These are phyloP conservation scores for Teunomyces cretensis DNA, from an alignment of 805 yeast species.

Conservation along the genomic window DNA sequence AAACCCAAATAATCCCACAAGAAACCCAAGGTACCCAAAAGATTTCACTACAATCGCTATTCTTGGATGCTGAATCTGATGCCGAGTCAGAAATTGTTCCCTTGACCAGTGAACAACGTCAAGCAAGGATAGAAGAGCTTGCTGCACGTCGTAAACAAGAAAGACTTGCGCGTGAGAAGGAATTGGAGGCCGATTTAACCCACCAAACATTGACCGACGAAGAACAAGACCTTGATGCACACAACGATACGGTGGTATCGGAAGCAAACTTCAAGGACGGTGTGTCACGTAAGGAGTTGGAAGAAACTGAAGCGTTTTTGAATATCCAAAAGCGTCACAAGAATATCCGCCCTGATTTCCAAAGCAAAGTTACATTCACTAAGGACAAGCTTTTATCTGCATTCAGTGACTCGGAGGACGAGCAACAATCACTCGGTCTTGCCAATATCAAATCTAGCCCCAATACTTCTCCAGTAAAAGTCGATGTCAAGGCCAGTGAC, in stretches of 20 bases:
- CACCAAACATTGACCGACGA: conserved; percentile 38
- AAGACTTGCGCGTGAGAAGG: conserved; percentile 16
- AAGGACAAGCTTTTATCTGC: conserved; percentile 32
- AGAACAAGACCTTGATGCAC: conserved; percentile 34
- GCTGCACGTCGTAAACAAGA: conserved; percentile 18
- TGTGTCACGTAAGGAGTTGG: conserved; percentile 25
- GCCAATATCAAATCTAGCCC: conserved; percentile 25
- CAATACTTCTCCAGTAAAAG: conserved; percentile 29
- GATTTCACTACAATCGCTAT: neutral
- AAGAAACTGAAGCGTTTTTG: conserved; percentile 32
- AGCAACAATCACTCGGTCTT: conserved; percentile 8
- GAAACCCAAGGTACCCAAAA: neutral
- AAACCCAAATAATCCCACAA: neutral
- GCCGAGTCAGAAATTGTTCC: neutral
- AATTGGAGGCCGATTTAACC: conserved; percentile 33
- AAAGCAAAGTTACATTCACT: conserved; percentile 25
- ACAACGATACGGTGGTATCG: conserved; percentile 22
- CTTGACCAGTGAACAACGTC: conserved; percentile 16
- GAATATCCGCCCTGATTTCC: conserved; percentile 32
- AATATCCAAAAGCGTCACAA: conserved; percentile 33
- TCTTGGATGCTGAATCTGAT: neutral
- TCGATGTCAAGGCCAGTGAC: conserved; percentile 10
- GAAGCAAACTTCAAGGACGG: conserved; percentile 11
- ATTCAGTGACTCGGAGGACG: conserved; percentile 23
- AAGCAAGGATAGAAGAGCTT: conserved; percentile 16